Conservation (phyloP, 768 basidiomycete genomes). For the Tylopilus sp. region DNA sequence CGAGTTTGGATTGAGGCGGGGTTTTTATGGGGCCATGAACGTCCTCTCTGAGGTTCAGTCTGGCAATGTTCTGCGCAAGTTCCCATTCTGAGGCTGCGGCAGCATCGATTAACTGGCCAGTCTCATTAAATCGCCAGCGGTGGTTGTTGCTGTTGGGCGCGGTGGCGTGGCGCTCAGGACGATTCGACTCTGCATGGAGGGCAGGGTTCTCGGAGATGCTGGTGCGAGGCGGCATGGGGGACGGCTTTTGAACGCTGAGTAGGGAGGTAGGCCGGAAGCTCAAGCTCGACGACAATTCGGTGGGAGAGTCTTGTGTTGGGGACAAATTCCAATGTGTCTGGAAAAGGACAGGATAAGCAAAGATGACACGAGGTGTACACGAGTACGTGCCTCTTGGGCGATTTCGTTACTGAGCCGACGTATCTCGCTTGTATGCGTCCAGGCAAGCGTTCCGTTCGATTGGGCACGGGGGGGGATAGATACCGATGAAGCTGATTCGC, state of each 20-base stretch:
- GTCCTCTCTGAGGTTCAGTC: slow-evolving; percentile 63
- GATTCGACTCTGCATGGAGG: slow-evolving; percentile 23
- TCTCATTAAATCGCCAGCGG: slow-evolving; percentile 64
- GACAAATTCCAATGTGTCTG: slow-evolving; percentile 48
- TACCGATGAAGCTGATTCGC: slow-evolving; percentile 34
- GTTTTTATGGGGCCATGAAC: slow-evolving; percentile 54
- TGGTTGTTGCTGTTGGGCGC: slow-evolving; percentile 35
- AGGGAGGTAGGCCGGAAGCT: slow-evolving; percentile 31
- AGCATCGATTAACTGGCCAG: slow-evolving; percentile 58
- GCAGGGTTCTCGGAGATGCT: slow-evolving; percentile 24
- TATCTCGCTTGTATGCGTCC: slow-evolving; percentile 47
- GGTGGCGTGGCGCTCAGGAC: slow-evolving; percentile 39
- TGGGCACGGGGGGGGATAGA: slow-evolving; percentile 29
- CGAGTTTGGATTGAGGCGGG: slow-evolving; percentile 62
- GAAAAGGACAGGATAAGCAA: slow-evolving; percentile 15
- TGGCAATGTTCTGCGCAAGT: slow-evolving; percentile 68
- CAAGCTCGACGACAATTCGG: slow-evolving; percentile 32
- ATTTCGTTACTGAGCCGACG: slow-evolving; percentile 33
- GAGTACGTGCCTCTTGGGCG: slow-evolving; percentile 43
- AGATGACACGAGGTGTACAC: slow-evolving; percentile 23
- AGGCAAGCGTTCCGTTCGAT: slow-evolving; percentile 38
- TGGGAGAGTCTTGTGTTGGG: slow-evolving; percentile 37
- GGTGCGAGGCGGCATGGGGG: slow-evolving; percentile 48
- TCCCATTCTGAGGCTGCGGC: slow-evolving; percentile 61
- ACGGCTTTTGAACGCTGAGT: slow-evolving; percentile 37